A percentile compares a stretch with the other conserved stretches of the same genome.
phyloP scores from a whole-genome alignment of 2,329 filamentous ascomycete genomes.

The Mycosphaerelloides madeirae region DNA sequence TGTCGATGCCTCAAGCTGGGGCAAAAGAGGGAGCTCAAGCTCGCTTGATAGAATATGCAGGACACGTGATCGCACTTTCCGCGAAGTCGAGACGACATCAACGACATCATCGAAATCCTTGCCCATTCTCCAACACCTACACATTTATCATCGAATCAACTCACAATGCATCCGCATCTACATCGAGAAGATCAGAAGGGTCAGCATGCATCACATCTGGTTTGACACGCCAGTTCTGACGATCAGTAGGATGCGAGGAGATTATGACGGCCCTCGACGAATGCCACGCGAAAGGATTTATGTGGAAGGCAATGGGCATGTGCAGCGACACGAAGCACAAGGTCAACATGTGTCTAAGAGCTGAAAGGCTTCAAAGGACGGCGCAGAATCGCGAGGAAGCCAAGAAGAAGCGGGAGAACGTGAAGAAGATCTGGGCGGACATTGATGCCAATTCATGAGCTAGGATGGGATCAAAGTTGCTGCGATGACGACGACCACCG shows the following conservation, averaged over 20 bases:
- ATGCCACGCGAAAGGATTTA: slow-evolving; percentile 86
- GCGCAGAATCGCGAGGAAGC: slow-evolving; percentile 68
- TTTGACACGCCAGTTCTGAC: slow-evolving; percentile 8
- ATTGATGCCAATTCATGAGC: slow-evolving; percentile 64
- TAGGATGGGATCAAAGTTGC: neutral
- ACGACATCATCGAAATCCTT: slow-evolving; percentile 3
- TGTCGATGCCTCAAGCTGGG: too few relatives aligned
- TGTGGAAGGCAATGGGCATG: slow-evolving; percentile 85
- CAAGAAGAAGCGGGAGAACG: slow-evolving; percentile 64
- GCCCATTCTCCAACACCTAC: neutral
- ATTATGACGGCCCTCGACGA: slow-evolving; percentile 92
- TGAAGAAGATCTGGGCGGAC: slow-evolving; percentile 74
- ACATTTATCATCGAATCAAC: neutral
- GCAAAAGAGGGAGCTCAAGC: too few relatives aligned
- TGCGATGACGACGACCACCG: neutral
- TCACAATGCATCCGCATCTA: slow-evolving; percentile 87
- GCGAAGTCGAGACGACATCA: too few relatives aligned
- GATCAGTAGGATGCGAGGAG: slow-evolving; percentile 74
- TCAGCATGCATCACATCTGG: slow-evolving; percentile 33
- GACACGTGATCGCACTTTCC: too few relatives aligned
- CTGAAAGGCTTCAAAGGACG: slow-evolving; percentile 73
- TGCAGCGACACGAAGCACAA: slow-evolving; percentile 83
- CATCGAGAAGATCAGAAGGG: slow-evolving; percentile 89
- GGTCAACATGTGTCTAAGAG: slow-evolving; percentile 79
- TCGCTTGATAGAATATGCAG: too few relatives aligned